A percentile compares a stretch with the other conserved stretches of the same genome.
These are phyloP conservation scores for Mimosa bimucronata DNA, from an alignment of 306 rosid species.

Conservation along the genomic window DNA sequence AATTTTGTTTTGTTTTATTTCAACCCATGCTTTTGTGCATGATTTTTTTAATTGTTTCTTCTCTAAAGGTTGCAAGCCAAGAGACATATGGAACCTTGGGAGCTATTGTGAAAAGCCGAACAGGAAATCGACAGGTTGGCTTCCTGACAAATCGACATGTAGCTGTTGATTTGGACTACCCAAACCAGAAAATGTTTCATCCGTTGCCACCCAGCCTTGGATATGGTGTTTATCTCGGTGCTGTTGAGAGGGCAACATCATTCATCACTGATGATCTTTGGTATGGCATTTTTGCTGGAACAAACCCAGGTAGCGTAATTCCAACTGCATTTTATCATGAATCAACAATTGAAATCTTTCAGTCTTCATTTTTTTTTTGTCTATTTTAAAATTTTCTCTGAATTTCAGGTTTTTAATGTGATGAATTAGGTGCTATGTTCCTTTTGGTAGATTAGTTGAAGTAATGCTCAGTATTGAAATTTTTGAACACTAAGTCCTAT, in stretches of 20 bases:
- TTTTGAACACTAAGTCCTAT: constrained; percentile 24
- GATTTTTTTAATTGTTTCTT: constrained; percentile 34
- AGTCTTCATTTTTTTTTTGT: constrained; percentile 7
- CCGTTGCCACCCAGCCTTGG: constrained; percentile 99
- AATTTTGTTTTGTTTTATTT: constrained; percentile 1
- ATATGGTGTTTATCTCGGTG: constrained; percentile 98
- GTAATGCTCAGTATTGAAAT: constrained; percentile 5
- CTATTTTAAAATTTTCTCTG: constrained; percentile 26
- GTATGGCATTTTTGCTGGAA: constrained; percentile 99
- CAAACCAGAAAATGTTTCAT: constrained; percentile 99
- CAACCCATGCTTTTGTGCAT: background rate
- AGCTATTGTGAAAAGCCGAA: constrained; percentile 92
- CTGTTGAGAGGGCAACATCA: constrained; percentile 99
- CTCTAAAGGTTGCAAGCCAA: constrained; percentile 92
- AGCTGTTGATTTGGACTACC: constrained; percentile 97
- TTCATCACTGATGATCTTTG: constrained; percentile 96
- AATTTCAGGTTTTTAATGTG: background rate
- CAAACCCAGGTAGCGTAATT: constrained; percentile 85
- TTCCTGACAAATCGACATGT: constrained; percentile 98
- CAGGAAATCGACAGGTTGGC: constrained; percentile 90
- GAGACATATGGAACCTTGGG: constrained; percentile 97
- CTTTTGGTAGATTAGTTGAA: constrained; percentile 9
- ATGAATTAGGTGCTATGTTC: constrained; percentile 12
- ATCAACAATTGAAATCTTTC: background rate
- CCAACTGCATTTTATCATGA: constrained; percentile 27